Evolutionary conservation across 345 rosid species (phyloP).

Genomic region (Angophora floribunda): DNA sequence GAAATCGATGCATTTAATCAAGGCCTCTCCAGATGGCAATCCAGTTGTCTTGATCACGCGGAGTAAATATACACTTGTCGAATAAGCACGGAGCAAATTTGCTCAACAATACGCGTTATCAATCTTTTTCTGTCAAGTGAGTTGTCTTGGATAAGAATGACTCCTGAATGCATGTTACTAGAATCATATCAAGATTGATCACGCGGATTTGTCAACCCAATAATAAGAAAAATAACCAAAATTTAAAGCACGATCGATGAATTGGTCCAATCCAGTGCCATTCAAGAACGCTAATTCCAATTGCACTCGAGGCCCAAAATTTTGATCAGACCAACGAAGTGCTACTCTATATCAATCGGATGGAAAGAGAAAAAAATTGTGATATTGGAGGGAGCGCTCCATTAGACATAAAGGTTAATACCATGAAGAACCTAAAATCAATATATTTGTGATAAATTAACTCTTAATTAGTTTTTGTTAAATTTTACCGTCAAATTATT

Average conservation of each 20-base stretch:
- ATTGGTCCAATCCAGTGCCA: not conserved
- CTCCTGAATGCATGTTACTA: not conserved
- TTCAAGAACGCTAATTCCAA: not conserved
- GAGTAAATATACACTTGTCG: not conserved
- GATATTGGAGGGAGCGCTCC: fast-evolving
- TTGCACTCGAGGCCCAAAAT: not conserved
- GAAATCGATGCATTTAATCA: not conserved
- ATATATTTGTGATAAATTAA: fast-evolving
- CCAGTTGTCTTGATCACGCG: not conserved
- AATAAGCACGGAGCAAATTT: not conserved
- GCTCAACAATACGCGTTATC: not conserved
- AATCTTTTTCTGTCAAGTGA: not conserved
- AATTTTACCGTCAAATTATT: no score
- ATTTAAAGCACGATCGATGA: not conserved
- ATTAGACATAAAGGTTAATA: not conserved
- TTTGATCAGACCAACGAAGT: not conserved
- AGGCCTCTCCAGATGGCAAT: not conserved
- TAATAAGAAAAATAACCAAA: not conserved
- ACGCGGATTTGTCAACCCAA: not conserved
- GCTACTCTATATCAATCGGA: not conserved
- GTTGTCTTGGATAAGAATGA: not conserved
- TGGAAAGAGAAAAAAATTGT: not conserved
- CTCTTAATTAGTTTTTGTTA: fast-evolving
- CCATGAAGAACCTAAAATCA: fast-evolving
- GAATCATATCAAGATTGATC: not conserved